phyloP scores from a whole-genome alignment of 345 rosid genomes.

The Ceriops tagal region DNA sequence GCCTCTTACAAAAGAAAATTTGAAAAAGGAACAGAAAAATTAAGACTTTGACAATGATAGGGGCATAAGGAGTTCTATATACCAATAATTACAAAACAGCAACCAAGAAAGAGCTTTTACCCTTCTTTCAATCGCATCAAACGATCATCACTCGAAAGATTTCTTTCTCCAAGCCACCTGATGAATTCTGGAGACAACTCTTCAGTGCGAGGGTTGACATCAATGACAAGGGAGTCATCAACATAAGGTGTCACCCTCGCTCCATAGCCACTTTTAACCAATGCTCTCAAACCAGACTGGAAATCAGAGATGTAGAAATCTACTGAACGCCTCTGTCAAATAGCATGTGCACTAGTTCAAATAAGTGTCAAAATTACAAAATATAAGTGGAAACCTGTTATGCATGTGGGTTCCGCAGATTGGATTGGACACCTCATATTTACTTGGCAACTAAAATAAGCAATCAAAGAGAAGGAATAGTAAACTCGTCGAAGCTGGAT shows the following conservation, averaged over 20 bases:
- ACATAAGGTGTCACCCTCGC: conserved; percentile 85
- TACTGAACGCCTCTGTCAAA: conserved; percentile 82
- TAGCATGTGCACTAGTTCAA: neutral
- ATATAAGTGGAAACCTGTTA: neutral
- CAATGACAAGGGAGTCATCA: conserved; percentile 70
- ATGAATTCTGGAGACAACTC: conserved; percentile 72
- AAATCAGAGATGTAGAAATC: conserved; percentile 99
- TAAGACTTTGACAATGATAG: no score
- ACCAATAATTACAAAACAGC: neutral
- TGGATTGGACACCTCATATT: conserved; percentile 1
- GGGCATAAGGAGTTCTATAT: no score
- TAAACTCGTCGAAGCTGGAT: neutral
- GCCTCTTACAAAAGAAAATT: no score
- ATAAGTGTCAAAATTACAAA: conserved; percentile 1
- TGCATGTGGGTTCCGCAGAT: neutral
- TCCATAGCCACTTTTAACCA: conserved; percentile 88
- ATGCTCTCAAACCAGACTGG: conserved; percentile 93
- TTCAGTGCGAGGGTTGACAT: conserved; percentile 66
- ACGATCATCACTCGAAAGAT: conserved; percentile 72
- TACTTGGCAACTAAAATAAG: conserved; percentile 3
- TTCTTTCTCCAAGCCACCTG: conserved; percentile 79
- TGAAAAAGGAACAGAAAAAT: no score
- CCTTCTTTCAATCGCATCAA: conserved; percentile 90
- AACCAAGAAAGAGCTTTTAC: conserved; percentile 37
- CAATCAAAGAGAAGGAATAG: neutral